Percentiles rank a stretch among this genome's conserved stretches.
Conservation (phyloP, 441 rosid genomes). For the Capsella rubella region DNA sequence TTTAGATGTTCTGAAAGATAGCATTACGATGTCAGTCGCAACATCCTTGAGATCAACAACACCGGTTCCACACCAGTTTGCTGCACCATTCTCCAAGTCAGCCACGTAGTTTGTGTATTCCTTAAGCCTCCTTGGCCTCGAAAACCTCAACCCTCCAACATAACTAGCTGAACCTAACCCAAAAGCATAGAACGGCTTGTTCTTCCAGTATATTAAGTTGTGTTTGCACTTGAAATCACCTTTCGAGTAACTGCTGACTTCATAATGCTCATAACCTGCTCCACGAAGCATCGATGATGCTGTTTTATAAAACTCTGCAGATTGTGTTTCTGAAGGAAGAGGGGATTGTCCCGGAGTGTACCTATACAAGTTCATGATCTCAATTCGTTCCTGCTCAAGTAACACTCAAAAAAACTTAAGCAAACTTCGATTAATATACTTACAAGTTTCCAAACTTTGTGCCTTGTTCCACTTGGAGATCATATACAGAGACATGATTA, state of each 20-base stretch:
- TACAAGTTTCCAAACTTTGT: constrained; percentile 83
- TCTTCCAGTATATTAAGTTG: constrained; percentile 87
- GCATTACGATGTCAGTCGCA: constrained; percentile 84
- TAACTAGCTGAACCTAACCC: constrained; percentile 97
- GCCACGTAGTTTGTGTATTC: constrained; percentile 68
- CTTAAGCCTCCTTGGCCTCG: constrained; percentile 83
- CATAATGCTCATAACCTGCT: constrained; percentile 81
- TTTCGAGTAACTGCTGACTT: constrained; percentile 81
- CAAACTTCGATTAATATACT: constrained; percentile 41
- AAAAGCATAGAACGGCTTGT: constrained; percentile 80
- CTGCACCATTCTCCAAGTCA: constrained; percentile 62
- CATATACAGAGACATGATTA: constrained; percentile 86
- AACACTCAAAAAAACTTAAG: constrained; percentile 8
- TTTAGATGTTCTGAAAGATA: constrained; percentile 84
- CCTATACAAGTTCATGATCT: constrained; percentile 54
- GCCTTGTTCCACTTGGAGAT: constrained; percentile 96
- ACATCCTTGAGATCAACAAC: constrained; percentile 63
- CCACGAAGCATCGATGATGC: constrained; percentile 71
- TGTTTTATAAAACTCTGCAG: constrained; percentile 78
- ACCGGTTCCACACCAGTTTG: constrained; percentile 45
- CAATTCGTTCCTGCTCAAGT: background rate
- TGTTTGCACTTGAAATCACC: constrained; percentile 81
- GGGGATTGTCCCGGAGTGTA: constrained; percentile 87
- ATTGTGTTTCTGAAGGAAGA: constrained; percentile 80
- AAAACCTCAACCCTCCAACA: constrained; percentile 83